Percentiles rank a stretch among this genome's conserved stretches.
Conservation (phyloP, 768 basidiomycete genomes). For the Coprinellus aureogranulatus region DNA sequence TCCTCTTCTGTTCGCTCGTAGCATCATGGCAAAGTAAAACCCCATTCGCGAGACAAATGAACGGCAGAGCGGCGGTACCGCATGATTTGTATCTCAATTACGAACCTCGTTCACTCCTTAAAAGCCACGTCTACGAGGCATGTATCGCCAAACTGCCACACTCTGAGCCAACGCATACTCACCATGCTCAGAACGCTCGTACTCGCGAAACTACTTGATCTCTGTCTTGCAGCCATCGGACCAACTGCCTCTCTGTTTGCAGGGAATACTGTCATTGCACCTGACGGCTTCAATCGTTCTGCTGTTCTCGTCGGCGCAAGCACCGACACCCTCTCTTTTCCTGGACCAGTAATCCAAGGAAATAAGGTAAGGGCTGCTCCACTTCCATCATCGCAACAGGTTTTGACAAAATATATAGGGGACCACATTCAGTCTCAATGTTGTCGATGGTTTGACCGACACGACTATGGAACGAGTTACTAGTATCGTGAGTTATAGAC, state of each 20-base stretch:
- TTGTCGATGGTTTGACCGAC: conserved; percentile 43
- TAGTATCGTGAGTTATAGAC: conserved; percentile 38
- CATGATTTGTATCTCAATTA: too few relatives aligned
- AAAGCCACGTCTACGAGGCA: neutral
- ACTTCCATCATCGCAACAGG: neutral
- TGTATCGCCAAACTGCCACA: conserved; percentile 23
- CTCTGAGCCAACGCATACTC: conserved; percentile 43
- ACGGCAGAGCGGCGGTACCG: too few relatives aligned
- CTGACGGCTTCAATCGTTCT: conserved; percentile 15
- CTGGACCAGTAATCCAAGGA: conserved; percentile 24
- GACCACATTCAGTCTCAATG: conserved; percentile 43
- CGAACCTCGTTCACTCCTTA: neutral
- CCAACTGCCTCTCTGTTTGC: conserved; percentile 14
- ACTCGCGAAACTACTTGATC: neutral
- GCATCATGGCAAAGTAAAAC: too few relatives aligned
- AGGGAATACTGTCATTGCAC: conserved; percentile 19
- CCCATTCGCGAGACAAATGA: too few relatives aligned
- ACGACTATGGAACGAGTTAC: conserved; percentile 53
- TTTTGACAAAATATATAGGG: conserved; percentile 20
- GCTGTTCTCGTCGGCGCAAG: conserved; percentile 9
- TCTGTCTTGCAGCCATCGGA: conserved; percentile 10
- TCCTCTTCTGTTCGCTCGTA: too few relatives aligned
- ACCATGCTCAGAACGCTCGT: neutral
- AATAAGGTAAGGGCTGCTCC: conserved; percentile 16
- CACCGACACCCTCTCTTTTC: conserved; percentile 4